Evolutionary conservation across 352 stramenopile species (phyloP).

Genomic region (Pythium angustatum): DNA sequence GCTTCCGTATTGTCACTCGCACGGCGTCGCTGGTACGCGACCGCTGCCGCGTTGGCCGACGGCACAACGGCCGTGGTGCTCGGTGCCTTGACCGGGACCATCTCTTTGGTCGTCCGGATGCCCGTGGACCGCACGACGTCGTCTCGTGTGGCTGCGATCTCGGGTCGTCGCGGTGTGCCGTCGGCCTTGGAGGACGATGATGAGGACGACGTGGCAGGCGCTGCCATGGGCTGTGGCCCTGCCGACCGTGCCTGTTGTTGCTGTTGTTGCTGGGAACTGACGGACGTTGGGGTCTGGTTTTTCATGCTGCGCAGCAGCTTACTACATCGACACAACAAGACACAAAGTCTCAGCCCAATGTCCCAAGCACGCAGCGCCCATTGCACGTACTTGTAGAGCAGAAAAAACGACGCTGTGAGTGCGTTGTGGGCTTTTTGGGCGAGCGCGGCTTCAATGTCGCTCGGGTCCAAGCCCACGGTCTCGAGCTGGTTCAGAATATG

Average conservation of each 20-base stretch:
- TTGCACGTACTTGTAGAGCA: conserved; percentile 58
- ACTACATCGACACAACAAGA: conserved; percentile 1
- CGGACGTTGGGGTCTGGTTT: conserved; percentile 16
- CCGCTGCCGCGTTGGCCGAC: background rate
- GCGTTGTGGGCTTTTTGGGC: conserved; percentile 59
- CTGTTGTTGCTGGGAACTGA: background rate
- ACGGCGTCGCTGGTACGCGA: conserved; percentile 11
- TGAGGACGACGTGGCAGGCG: background rate
- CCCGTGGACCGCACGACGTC: conserved; percentile 20
- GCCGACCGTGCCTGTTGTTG: background rate
- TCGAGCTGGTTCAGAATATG: conserved; percentile 58
- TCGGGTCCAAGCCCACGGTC: conserved; percentile 45
- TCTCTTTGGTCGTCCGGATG: conserved; percentile 17
- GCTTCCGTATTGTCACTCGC: background rate
- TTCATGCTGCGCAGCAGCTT: conserved; percentile 52
- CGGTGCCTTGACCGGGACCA: conserved; percentile 18
- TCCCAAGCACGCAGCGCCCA: too few species aligned
- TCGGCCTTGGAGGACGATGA: conserved; percentile 10
- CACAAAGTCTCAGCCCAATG: background rate
- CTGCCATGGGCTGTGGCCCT: background rate
- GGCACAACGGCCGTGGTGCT: conserved; percentile 9
- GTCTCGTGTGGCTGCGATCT: background rate
- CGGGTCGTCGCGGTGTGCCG: conserved; percentile 20
- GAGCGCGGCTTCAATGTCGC: conserved; percentile 45
- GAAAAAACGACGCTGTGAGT: conserved; percentile 74